phyloP scores from a whole-genome alignment of 176 grass and related monocot species.

The Calamus simplicifolius region DNA sequence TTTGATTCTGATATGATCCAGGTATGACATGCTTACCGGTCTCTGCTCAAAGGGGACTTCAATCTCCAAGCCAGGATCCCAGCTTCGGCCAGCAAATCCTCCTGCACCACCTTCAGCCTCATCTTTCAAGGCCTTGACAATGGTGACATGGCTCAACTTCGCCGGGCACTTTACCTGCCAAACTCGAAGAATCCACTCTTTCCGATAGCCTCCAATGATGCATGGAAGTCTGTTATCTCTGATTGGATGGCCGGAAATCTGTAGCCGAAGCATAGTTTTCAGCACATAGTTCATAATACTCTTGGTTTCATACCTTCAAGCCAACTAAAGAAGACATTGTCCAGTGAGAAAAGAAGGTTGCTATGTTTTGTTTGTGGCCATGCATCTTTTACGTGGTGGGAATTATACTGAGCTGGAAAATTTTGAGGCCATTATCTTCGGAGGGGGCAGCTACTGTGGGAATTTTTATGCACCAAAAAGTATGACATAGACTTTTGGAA shows the following conservation, averaged over 20 bases:
- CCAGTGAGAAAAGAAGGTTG: neutral
- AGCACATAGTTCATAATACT: too few relatives aligned
- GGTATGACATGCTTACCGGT: slow-evolving; percentile 34
- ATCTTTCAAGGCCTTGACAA: slow-evolving; percentile 58
- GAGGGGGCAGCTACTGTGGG: too few relatives aligned
- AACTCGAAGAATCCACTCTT: neutral
- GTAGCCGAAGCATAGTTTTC: slow-evolving; percentile 52
- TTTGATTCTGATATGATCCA: neutral
- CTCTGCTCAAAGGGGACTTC: slow-evolving; percentile 85
- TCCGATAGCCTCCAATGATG: neutral
- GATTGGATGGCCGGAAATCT: slow-evolving; percentile 31
- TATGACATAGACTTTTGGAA: too few relatives aligned
- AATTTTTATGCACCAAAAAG: too few relatives aligned
- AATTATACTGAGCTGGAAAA: slow-evolving; percentile 2
- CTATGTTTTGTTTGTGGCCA: slow-evolving; percentile 15
- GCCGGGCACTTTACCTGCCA: slow-evolving; percentile 6
- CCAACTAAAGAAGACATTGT: neutral
- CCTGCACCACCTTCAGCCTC: slow-evolving; percentile 51
- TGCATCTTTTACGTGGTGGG: slow-evolving; percentile 51
- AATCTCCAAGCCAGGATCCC: slow-evolving; percentile 92
- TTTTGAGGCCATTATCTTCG: too few relatives aligned
- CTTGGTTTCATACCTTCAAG: neutral
- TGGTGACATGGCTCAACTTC: slow-evolving; percentile 13
- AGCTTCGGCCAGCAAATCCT: slow-evolving; percentile 51
- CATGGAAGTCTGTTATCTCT: slow-evolving; percentile 5